These are phyloP conservation scores for Sporothrix schenckii DNA, from an alignment of 2,329 filamentous ascomycete species.

Conservation along the genomic window DNA sequence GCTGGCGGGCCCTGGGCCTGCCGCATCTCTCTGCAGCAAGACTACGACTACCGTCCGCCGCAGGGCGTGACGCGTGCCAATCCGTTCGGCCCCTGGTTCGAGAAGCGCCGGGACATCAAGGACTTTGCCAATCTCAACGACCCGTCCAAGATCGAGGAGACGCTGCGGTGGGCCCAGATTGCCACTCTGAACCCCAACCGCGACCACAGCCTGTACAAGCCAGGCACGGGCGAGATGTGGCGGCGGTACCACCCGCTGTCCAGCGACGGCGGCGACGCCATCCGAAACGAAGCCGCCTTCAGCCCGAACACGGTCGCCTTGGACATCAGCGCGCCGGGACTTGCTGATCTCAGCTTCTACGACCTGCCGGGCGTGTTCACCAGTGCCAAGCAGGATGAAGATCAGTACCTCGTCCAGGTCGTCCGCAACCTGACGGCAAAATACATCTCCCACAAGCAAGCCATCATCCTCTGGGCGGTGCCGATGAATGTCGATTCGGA, in stretches of 20 bases:
- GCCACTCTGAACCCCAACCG: slow-evolving; percentile 71
- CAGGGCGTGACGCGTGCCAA: slow-evolving; percentile 50
- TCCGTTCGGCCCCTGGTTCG: slow-evolving; percentile 68
- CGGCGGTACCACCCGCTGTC: slow-evolving; percentile 35
- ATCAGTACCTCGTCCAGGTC: slow-evolving; percentile 70
- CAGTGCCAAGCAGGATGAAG: slow-evolving; percentile 63
- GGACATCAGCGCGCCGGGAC: slow-evolving; percentile 69
- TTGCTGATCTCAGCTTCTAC: slow-evolving; percentile 79
- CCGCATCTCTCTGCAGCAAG: slow-evolving; percentile 64
- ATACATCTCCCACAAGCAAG: slow-evolving; percentile 70
- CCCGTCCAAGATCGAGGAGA: slow-evolving; percentile 65
- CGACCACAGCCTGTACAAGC: slow-evolving; percentile 57
- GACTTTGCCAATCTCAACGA: slow-evolving; percentile 67
- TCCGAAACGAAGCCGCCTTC: slow-evolving; percentile 64
- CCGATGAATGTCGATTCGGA: slow-evolving; percentile 78
- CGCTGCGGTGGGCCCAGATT: slow-evolving; percentile 73
- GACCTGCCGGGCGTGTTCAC: slow-evolving; percentile 84
- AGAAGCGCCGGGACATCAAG: slow-evolving; percentile 51
- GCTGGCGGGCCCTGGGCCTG: slow-evolving; percentile 62
- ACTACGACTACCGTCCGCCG: slow-evolving; percentile 51
- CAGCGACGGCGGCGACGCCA: slow-evolving; percentile 39
- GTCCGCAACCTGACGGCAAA: slow-evolving; percentile 70
- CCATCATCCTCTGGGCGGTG: slow-evolving; percentile 75
- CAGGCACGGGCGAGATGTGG: slow-evolving; percentile 42
- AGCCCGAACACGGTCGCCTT: slow-evolving; percentile 80